A percentile compares a stretch with the other conserved stretches of the same genome.
phyloP scores from a whole-genome alignment of 495 filamentous ascomycete genomes.

The Podospora bellae-mahoneyi region DNA sequence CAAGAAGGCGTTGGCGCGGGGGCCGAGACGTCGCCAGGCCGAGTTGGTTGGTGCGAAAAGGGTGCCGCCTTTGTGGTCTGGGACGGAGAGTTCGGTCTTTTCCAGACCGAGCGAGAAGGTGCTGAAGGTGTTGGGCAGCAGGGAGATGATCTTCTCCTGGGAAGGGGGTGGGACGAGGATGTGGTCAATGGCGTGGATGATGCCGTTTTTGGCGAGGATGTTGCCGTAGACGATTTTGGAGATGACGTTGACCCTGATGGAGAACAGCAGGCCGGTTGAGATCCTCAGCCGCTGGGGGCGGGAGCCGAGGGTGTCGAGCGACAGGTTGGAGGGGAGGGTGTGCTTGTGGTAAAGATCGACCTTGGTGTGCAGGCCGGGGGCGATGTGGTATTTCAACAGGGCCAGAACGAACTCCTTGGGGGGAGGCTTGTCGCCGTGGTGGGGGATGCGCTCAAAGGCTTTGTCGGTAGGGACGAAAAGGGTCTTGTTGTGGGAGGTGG shows the following conservation, averaged over 20 bases:
- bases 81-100: constrained; percentile 61
- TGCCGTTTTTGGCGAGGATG: constrained; percentile 65
- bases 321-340: constrained; percentile 68
- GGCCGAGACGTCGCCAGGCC: constrained; percentile 70
- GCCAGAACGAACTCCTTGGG: constrained; percentile 62
- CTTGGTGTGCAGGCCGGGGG: constrained; percentile 58
- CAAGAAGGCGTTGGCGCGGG: constrained; percentile 67
- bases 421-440: constrained; percentile 48
- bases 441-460: constrained; percentile 66
- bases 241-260: constrained; percentile 70
- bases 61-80: constrained; percentile 46
- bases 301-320: constrained; percentile 52
- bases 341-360: constrained; percentile 51
- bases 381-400: constrained; percentile 68
- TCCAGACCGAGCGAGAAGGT: constrained; percentile 68
- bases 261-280: constrained; percentile 48
- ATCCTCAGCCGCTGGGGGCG: constrained; percentile 60
- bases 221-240: constrained; percentile 61
- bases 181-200: constrained; percentile 71
- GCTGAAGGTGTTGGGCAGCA: constrained; percentile 69
- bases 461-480: constrained; percentile 74
- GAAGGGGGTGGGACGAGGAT: constrained; percentile 71
- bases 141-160: constrained; percentile 55
- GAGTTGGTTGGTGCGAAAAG: constrained; percentile 73
- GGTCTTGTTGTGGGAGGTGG: constrained; percentile 67